Conservation (phyloP, 805 yeast genomes). For the Myxozyma mucilagina region DNA sequence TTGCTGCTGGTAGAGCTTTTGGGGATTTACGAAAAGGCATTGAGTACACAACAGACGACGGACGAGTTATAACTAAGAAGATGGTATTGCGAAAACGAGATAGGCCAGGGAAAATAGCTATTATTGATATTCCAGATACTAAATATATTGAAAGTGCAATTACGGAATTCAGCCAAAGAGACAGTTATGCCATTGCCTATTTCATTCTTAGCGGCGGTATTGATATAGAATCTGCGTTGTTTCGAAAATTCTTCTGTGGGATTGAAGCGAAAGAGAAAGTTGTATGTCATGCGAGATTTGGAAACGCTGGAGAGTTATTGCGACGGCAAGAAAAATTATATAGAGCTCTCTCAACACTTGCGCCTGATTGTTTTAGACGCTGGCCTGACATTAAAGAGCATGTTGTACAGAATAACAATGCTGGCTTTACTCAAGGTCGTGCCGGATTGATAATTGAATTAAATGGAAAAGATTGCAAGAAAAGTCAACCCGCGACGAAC, state of each 20-base stretch:
- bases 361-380: not conserved
- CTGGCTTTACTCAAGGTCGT: not conserved
- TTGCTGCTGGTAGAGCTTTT: conserved; percentile 63
- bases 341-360: not conserved
- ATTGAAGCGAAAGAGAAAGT: not conserved
- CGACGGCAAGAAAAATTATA: not conserved
- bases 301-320: not conserved
- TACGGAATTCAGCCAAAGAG: not conserved
- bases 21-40: conserved; percentile 61
- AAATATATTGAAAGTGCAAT: not conserved
- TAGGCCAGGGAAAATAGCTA: not conserved
- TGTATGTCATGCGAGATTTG: not conserved
- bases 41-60: conserved; percentile 26
- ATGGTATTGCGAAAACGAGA: not conserved
- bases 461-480: not conserved
- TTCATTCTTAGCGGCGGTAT: not conserved
- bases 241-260: not conserved
- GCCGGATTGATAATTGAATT: not conserved
- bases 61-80: not conserved
- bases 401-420: not conserved
- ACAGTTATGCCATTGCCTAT: not conserved
- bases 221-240: not conserved
- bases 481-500: no score
- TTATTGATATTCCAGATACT: not conserved
- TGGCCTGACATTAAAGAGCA: not conserved